A percentile compares a stretch with the other conserved stretches of the same genome.
Evolutionary conservation across 2,329 filamentous ascomycete species (phyloP).

Genomic region (Didymella exigua): DNA sequence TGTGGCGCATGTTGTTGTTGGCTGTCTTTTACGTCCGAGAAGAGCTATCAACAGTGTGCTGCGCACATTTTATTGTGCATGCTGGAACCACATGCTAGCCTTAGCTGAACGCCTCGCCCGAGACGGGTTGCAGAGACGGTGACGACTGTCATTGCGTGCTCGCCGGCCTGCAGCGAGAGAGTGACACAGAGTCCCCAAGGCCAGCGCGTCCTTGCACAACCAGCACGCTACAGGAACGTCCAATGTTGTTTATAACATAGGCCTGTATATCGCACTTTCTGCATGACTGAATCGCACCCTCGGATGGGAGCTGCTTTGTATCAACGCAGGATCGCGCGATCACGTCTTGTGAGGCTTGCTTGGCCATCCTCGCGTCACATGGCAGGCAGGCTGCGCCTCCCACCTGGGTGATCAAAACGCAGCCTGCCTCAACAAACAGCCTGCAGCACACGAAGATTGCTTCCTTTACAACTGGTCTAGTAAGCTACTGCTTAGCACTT

Average conservation of each 20-base stretch:
- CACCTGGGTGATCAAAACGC: no score
- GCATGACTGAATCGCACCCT: not conserved
- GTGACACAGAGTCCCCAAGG: not conserved
- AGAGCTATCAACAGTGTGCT: no score
- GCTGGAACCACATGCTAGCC: no score
- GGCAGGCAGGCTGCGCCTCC: not conserved
- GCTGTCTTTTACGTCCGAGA: no score
- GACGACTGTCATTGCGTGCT: not conserved
- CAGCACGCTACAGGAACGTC: not conserved
- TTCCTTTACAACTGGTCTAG: no score
- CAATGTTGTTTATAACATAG: not conserved
- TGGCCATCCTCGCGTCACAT: not conserved
- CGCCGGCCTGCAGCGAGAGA: not conserved
- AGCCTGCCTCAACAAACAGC: no score
- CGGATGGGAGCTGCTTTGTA: not conserved
- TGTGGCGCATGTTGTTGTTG: no score
- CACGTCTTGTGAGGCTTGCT: not conserved
- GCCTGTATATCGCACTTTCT: not conserved
- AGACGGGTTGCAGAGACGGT: no score
- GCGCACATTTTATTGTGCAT: no score
- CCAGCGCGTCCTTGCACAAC: not conserved
- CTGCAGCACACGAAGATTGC: no score
- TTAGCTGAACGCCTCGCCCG: no score
- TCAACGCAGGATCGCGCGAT: not conserved
- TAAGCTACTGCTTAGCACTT: no score